These are phyloP conservation scores for Cornus kousa DNA, from an alignment of 148 eudicot species.

Conservation along the genomic window DNA sequence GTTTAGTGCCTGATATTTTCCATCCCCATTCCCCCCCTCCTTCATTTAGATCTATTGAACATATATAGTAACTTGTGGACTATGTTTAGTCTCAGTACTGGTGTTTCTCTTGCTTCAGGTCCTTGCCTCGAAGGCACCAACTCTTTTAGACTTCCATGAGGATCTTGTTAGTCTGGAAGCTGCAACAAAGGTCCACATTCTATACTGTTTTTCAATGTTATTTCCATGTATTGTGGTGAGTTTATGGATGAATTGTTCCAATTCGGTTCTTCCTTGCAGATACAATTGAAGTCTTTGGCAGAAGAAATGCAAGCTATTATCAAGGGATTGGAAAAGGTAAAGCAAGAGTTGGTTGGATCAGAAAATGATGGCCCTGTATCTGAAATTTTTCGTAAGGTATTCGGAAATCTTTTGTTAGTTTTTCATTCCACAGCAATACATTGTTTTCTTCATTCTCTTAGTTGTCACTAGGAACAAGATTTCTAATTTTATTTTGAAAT, in stretches of 20 bases:
- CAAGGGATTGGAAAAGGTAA: constrained; percentile 88
- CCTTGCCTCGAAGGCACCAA: constrained; percentile 63
- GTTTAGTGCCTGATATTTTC: not conserved
- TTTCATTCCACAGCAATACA: constrained; percentile 4
- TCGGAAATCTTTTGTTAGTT: constrained; percentile 8
- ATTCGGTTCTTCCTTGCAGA: constrained; percentile 47
- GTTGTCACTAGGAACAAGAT: not conserved
- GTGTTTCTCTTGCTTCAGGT: constrained; percentile 35
- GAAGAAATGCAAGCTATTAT: constrained; percentile 99
- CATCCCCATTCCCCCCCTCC: not conserved
- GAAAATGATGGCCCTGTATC: constrained; percentile 95
- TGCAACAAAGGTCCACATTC: constrained; percentile 65
- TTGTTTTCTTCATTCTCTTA: not conserved
- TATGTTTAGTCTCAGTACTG: not conserved
- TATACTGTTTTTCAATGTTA: constrained; percentile 8
- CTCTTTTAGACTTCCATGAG: constrained; percentile 70
- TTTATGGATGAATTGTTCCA: constrained; percentile 12
- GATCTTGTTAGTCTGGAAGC: constrained; percentile 79
- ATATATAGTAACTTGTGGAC: not conserved
- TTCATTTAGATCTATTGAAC: not conserved
- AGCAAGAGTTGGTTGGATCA: constrained; percentile 79
- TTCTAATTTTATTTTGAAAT: not conserved
- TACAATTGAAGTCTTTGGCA: constrained; percentile 93
- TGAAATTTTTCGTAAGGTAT: constrained; percentile 74
- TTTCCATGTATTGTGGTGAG: not conserved